Conservation (phyloP, 1,284 basidiomycete genomes). For the Cutaneotrichosporon sp. region DNA sequence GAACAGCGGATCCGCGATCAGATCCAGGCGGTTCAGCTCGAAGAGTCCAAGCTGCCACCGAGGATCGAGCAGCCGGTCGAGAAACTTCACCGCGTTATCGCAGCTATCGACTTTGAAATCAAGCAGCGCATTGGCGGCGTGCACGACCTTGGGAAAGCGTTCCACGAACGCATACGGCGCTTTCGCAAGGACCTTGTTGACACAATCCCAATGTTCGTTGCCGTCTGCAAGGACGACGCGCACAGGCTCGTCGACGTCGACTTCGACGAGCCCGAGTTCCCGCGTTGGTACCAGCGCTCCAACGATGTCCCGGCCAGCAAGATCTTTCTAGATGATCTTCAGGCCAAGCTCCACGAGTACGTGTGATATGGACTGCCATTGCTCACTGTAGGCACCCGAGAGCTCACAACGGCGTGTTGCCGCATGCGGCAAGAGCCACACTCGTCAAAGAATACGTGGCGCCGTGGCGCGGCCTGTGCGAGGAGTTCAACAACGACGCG, state of each 20-base stretch:
- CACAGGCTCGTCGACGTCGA: no score
- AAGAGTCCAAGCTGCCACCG: not conserved
- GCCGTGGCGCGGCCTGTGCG: not conserved
- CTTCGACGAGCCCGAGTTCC: no score
- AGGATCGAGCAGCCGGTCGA: conserved; percentile 12
- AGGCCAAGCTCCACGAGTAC: not conserved
- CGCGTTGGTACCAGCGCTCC: not conserved
- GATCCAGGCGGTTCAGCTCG: not conserved
- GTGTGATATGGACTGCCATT: not conserved
- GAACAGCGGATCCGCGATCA: not conserved
- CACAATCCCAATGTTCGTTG: conserved; percentile 11
- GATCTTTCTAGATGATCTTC: not conserved
- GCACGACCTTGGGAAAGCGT: no score
- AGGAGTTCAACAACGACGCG: not conserved
- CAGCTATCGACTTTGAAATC: not conserved
- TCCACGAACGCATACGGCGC: conserved; percentile 7
- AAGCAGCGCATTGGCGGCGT: not conserved
- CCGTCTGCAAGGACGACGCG: conserved; percentile 5
- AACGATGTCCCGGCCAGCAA: not conserved
- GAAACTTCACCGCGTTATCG: conserved; percentile 9
- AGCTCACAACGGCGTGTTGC: not conserved
- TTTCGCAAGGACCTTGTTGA: not conserved
- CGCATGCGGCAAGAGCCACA: not conserved
- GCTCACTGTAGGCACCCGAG: not conserved
- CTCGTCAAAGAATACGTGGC: not conserved